Evolutionary conservation across 1,284 basidiomycete genomes (phyloP), one percentile per base, ranked within the genome.

Genomic region (Athelia sp.): DNA sequence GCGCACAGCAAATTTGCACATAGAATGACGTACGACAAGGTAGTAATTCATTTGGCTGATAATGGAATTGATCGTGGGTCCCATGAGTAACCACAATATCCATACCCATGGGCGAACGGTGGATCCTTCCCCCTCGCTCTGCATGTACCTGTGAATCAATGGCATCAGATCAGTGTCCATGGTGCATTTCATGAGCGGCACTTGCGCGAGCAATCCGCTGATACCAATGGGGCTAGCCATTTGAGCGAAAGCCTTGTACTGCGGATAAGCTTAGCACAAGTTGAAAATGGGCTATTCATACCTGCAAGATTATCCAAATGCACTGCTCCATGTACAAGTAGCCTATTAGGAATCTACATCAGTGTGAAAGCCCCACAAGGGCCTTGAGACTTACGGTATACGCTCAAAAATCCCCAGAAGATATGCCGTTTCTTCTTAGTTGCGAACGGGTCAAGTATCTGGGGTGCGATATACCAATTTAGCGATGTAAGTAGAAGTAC

Each of bases 11-110:
- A 2, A 23, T 23, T 8, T 18, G 10, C 22, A 22, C 22, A 22
- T 4, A 8, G 23, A 6, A n/a, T 22, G 31, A 36, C 53, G 8
- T 22, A 44, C 35, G 31, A 34, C 52, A 24, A 50, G 17, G 46
- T 47, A 56, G 43, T 49, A 32, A 45, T 47, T 43, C 21, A 19
- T 4, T 21, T 43, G 45, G 13, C 13, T 29, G 18, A 29, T 14
- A 29, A 22, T 9, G 8, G 64, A 50, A 31, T 68, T 51, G 2
- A 66, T 62, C 4, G 53, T 55, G 17, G 68, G 72, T 15, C 62
- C 69, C 32, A 71, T 8, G 56, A 71, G 71, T 13, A 74, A 60
- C 35, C 62, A 47, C 3, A 55, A 43, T 35, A 73, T 63, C 72
- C 72, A 74, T 13, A 71, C 60, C 56, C 56, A 67, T 1, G 70